A percentile compares a stretch with the other conserved stretches of the same genome.
Evolutionary conservation across 1,284 basidiomycete species (phyloP).

Genomic region (Fomitopsis pinicola): DNA sequence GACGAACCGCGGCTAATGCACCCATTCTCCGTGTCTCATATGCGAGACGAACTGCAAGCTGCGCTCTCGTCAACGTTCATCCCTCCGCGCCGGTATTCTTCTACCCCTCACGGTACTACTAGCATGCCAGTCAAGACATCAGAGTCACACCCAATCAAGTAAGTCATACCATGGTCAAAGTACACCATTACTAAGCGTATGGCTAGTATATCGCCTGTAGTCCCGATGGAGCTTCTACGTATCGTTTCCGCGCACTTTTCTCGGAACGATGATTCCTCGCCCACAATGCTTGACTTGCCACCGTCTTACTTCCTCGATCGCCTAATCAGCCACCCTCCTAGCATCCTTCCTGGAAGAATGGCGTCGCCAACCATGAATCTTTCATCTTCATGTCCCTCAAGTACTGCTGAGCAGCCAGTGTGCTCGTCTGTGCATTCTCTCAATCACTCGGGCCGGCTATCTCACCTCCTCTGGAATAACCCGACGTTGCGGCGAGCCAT

Average conservation of each 20-base stretch:
- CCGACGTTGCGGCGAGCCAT: conserved; percentile 15
- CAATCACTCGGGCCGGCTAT: conserved; percentile 8
- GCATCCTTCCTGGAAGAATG: neutral
- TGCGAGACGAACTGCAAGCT: conserved; percentile 47
- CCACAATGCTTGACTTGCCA: conserved; percentile 35
- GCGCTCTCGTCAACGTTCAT: conserved; percentile 45
- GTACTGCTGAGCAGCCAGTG: neutral
- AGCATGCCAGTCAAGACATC: conserved; percentile 61
- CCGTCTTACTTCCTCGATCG: conserved; percentile 29
- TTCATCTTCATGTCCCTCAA: neutral
- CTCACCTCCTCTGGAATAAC: conserved; percentile 16
- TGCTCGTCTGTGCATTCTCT: conserved; percentile 3
- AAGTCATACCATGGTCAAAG: conserved; percentile 16
- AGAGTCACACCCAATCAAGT: conserved; percentile 83
- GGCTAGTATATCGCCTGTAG: conserved; percentile 53
- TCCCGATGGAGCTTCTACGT: conserved; percentile 57
- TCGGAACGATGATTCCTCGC: conserved; percentile 27
- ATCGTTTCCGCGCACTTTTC: conserved; percentile 51
- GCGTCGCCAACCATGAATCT: neutral
- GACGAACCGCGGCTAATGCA: conserved; percentile 18
- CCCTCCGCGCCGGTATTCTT: conserved; percentile 21
- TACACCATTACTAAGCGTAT: neutral
- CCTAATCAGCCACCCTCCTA: conserved; percentile 18
- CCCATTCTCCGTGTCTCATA: conserved; percentile 21
- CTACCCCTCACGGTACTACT: neutral